Conservation (phyloP, 768 basidiomycete genomes). For the Fomitopsis serialis region DNA sequence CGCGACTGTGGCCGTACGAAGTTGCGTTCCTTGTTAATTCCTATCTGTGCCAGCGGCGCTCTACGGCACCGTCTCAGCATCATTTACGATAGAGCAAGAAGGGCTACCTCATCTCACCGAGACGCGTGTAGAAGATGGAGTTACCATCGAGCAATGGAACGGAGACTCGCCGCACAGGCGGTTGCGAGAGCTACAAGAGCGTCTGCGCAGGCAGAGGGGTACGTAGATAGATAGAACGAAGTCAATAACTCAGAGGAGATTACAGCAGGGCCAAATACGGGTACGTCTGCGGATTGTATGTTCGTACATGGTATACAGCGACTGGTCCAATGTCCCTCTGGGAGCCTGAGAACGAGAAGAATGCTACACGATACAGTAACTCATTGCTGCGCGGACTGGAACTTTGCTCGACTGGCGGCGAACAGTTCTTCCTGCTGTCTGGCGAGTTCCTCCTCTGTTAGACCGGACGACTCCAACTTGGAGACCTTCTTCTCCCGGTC, state of each 20-base stretch:
- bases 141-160: conserved; percentile 54
- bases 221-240: conserved; percentile 11
- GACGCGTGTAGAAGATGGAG: conserved; percentile 12
- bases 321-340: conserved; percentile 12
- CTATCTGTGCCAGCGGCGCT: conserved; percentile 44
- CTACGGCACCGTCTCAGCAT: conserved; percentile 79
- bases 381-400: conserved; percentile 56
- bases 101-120: conserved; percentile 57
- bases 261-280: conserved; percentile 11
- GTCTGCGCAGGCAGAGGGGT: conserved; percentile 7
- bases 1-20: conserved; percentile 7
- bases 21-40: conserved; percentile 1
- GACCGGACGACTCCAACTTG: conserved; percentile 80
- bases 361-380: not conserved
- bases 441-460: conserved; percentile 87
- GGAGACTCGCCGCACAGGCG: conserved; percentile 56
- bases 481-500: conserved; percentile 92
- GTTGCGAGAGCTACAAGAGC: conserved; percentile 35
- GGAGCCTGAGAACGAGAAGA: not conserved
- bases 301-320: conserved; percentile 15
- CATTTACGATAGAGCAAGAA: conserved; percentile 76
- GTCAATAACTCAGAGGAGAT: conserved; percentile 18
- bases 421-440: conserved; percentile 89
- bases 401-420: conserved; percentile 84
- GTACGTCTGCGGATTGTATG: conserved; percentile 8